Conservation (phyloP, 768 basidiomycete species). For the Boletus reticulatus region DNA sequence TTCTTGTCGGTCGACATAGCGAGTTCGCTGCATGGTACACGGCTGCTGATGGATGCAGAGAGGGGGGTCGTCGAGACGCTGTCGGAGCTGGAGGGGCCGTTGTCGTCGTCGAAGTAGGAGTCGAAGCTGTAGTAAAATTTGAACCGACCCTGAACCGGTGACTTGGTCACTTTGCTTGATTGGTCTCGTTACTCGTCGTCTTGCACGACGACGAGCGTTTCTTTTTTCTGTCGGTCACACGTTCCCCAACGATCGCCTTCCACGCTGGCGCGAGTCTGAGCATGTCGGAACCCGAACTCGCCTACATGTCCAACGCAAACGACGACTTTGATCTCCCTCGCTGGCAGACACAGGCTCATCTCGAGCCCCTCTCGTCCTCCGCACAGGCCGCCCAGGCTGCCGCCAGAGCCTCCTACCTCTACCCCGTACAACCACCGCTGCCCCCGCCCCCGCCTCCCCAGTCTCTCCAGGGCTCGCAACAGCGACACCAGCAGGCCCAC, state of each 20-base stretch:
- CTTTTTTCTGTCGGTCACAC: too few species aligned
- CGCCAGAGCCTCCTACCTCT: conserved; percentile 52
- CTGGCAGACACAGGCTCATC: conserved; percentile 47
- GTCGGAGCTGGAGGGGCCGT: conserved; percentile 4
- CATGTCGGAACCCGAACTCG: conserved; percentile 76
- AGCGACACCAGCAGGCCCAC: conserved; percentile 46
- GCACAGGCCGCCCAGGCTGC: conserved; percentile 56
- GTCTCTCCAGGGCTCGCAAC: conserved; percentile 34
- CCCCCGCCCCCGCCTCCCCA: conserved; percentile 40
- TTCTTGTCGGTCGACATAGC: conserved; percentile 70
- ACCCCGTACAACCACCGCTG: conserved; percentile 21
- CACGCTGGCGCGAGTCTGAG: conserved; percentile 1
- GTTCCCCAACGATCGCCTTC: neutral
- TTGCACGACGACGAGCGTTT: conserved; percentile 11
- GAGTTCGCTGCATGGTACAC: conserved; percentile 46
- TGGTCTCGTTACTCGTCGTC: neutral
- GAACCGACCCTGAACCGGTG: conserved; percentile 32
- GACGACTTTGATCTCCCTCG: conserved; percentile 75
- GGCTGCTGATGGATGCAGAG: conserved; percentile 56
- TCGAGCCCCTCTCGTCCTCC: conserved; percentile 53
- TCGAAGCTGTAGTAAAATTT: too few species aligned
- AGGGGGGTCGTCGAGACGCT: conserved; percentile 53
- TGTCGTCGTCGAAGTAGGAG: neutral
- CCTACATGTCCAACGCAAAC: conserved; percentile 74
- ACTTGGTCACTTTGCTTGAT: neutral